Base-by-base conservation (phyloP, 768 basidiomycete species). In the Rhizopogon sp. region DNA sequence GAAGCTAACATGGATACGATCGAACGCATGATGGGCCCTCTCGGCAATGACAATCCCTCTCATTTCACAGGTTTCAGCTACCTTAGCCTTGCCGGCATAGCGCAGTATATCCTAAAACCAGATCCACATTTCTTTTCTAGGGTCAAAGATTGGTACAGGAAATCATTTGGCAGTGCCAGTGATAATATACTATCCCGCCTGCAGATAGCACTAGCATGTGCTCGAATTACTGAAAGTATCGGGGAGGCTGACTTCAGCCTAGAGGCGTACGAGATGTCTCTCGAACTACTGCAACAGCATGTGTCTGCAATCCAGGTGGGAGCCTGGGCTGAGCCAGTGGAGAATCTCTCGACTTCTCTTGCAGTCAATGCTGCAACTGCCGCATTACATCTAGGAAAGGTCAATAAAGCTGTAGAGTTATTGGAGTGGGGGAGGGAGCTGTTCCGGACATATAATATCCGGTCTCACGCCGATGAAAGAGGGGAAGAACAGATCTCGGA, bases 391-490 rank as follows among this genome's bases (percentile, higher is more conserved):
- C 20, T 39, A 43, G 5, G 6, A 11, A 2, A 39, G 11, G 50
- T 50, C n/a, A n/a, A 16, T 20, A 29, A 37, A 39, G 35, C 50
- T 43, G 50, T 50, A 13, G 37, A 50, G 20, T 25, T 50, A 22
- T 50, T 50, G 50, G 50, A 50, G 35, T 41, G 28, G 35, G 50
- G 50, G 6, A 50, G 50, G 42, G 28, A 37, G 35, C 16, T 50
- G 22, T 37, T 50, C 3, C 22, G 50, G 50, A 13, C 37, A 29
- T 29, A 50, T 16, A 25, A 25, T 25, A 7, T 13, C n/a, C 37
- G 37, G 13, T 50, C 39, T 17, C 20, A 11, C 20, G 16, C 44
- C 29, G 31, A 10, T 3, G 5, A 46, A 31, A 29, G 25, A 17
- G 44, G n/a, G 17, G 11, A 4, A 7, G 13, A 46, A 31, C n/a